Evolutionary conservation across 805 yeast species (phyloP).

Genomic region (Schwanniomyces polymorphus): DNA sequence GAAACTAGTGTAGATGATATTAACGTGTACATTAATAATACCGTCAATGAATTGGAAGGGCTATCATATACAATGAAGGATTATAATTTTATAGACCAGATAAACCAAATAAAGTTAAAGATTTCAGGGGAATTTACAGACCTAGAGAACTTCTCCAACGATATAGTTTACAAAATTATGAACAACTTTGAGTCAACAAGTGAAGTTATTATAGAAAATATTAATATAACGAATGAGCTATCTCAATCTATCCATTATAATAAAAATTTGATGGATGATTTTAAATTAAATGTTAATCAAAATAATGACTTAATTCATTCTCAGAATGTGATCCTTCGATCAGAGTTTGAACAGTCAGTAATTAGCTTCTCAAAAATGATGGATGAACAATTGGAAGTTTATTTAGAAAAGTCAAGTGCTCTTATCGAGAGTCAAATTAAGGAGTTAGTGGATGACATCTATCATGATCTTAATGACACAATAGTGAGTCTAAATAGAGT

Average conservation of each 20-base stretch:
- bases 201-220: not conserved
- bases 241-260: constrained; percentile 1
- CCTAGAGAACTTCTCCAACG: constrained; percentile 1
- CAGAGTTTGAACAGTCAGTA: constrained; percentile 7
- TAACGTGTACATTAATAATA: not conserved
- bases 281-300: not conserved
- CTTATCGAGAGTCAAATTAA: constrained; percentile 6
- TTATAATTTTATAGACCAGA: not conserved
- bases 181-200: constrained; percentile 1
- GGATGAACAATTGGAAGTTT: constrained; percentile 4
- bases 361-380: constrained; percentile 3
- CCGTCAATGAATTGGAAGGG: not conserved
- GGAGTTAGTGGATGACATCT: constrained; percentile 7
- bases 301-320: constrained; percentile 1
- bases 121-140: constrained; percentile 1
- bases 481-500: constrained; percentile 7
- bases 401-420: constrained; percentile 1
- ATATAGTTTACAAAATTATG: constrained; percentile 1
- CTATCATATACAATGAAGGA: constrained; percentile 1
- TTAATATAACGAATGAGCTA: not conserved
- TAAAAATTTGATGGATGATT: constrained; percentile 1
- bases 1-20: constrained; percentile 4
- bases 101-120: not conserved
- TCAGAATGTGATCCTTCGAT: constrained; percentile 1
- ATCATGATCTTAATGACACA: constrained; percentile 7